Percentiles rank a stretch among this genome's conserved stretches.
phyloP scores from a whole-genome alignment of 768 basidiomycete species.

The Xerocomellus chrysenteron region DNA sequence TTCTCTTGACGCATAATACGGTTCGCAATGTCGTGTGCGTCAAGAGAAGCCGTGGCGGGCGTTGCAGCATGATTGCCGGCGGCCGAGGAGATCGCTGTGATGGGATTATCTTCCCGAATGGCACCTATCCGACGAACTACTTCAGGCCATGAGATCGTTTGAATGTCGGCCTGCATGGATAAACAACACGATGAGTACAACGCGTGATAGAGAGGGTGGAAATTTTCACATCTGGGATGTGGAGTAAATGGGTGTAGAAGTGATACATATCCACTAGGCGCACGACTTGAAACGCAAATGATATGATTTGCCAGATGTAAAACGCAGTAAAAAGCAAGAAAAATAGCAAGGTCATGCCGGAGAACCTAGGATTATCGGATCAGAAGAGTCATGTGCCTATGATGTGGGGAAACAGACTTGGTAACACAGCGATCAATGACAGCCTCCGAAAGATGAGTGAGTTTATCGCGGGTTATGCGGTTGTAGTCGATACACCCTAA shows the following conservation, averaged over 20 bases:
- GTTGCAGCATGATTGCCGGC: constrained; percentile 50
- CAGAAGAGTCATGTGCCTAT: constrained; percentile 5
- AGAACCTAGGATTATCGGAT: constrained; percentile 54
- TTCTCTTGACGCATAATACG: constrained; percentile 98
- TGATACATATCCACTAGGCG: constrained; percentile 92
- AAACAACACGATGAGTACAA: constrained; percentile 13
- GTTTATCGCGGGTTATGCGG: constrained; percentile 63
- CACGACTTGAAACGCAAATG: constrained; percentile 71
- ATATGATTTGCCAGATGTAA: constrained; percentile 84
- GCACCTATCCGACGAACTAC: constrained; percentile 86
- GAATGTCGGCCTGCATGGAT: constrained; percentile 86
- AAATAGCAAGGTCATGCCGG: constrained; percentile 80
- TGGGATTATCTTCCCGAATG: constrained; percentile 90
- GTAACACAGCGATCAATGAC: constrained; percentile 83
- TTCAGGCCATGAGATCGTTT: constrained; percentile 96
- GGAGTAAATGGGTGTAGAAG: constrained; percentile 93
- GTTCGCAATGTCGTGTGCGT: constrained; percentile 97
- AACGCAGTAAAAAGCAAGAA: constrained; percentile 84
- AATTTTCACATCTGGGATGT: constrained; percentile 83
- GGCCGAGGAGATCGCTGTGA: constrained; percentile 80
- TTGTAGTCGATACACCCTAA: constrained; percentile 94
- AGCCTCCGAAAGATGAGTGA: constrained; percentile 73
- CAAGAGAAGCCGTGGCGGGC: constrained; percentile 79
- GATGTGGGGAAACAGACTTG: constrained; percentile 49
- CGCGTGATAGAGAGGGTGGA: not conserved